These are phyloP conservation scores for Sarocladiaceae sp. DNA, from an alignment of 2,329 filamentous ascomycete species.

Conservation along the genomic window DNA sequence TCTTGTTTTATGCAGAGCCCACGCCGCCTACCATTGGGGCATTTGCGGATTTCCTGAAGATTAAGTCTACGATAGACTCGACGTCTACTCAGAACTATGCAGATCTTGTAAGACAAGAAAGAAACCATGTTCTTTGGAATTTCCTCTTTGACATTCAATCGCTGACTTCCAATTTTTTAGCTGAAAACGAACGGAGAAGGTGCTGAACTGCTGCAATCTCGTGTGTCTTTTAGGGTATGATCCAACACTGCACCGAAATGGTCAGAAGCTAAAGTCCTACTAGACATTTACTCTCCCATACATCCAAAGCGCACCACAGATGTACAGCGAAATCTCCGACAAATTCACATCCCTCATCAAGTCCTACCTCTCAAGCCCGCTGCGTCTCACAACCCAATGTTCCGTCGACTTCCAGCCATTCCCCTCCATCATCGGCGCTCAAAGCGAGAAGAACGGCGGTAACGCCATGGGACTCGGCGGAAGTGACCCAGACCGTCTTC, in stretches of 20 bases:
- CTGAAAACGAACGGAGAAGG: too few relatives aligned
- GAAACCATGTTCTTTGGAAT: too few relatives aligned
- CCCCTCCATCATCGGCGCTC: constrained; percentile 19
- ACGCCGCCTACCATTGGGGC: constrained; percentile 21
- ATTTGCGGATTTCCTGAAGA: constrained; percentile 28
- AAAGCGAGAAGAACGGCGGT: constrained; percentile 18
- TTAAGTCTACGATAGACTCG: constrained; percentile 18
- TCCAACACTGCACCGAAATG: too few relatives aligned
- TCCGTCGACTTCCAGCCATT: constrained; percentile 28
- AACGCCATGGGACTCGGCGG: constrained; percentile 20
- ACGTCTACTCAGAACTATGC: constrained; percentile 26
- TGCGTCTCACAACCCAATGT: constrained; percentile 20
- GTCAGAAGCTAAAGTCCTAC: too few relatives aligned
- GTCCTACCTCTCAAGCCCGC: constrained; percentile 19
- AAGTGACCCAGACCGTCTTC: constrained; percentile 17
- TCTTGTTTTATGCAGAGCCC: constrained; percentile 29
- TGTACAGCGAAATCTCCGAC: constrained; percentile 28
- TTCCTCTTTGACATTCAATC: too few relatives aligned
- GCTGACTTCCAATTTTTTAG: too few relatives aligned
- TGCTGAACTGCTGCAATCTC: too few relatives aligned
- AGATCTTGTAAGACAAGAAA: too few relatives aligned
- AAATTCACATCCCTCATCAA: constrained; percentile 21
- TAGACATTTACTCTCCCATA: too few relatives aligned
- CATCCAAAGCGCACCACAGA: too few relatives aligned
- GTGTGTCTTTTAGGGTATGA: too few relatives aligned